Percentiles rank a stretch among this genome's conserved stretches.
Evolutionary conservation across 805 yeast species (phyloP).

Genomic region (Saturnispora zaruensis): DNA sequence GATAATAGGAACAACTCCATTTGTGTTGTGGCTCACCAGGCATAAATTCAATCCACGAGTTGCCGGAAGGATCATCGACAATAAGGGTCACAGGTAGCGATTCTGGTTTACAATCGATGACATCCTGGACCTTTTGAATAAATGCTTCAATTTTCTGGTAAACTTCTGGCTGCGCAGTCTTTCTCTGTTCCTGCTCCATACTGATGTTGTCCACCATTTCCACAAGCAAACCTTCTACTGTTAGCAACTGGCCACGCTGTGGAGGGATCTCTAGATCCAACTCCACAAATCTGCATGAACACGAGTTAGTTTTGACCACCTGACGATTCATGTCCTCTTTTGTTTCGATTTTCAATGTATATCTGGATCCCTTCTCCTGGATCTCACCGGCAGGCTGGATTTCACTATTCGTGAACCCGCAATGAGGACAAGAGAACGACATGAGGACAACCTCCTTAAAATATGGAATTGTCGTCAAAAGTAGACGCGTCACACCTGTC

Average conservation of each 20-base stretch:
- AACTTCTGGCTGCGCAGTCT: slow-evolving; percentile 62
- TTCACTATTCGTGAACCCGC: slow-evolving; percentile 85
- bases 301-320: slow-evolving; percentile 84
- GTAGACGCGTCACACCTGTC: slow-evolving; percentile 72
- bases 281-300: slow-evolving; percentile 70
- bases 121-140: slow-evolving; percentile 48
- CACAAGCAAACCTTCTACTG: slow-evolving; percentile 77
- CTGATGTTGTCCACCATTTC: slow-evolving; percentile 79
- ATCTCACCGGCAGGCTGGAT: slow-evolving; percentile 93
- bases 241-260: slow-evolving; percentile 86
- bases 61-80: slow-evolving; percentile 92
- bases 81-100: slow-evolving; percentile 69
- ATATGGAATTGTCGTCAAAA: slow-evolving; percentile 83
- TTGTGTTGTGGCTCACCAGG: slow-evolving; percentile 86
- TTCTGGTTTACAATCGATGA: slow-evolving; percentile 57
- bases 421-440: slow-evolving; percentile 95
- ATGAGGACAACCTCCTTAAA: slow-evolving; percentile 85
- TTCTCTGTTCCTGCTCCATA: slow-evolving; percentile 75
- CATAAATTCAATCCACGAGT: slow-evolving; percentile 86
- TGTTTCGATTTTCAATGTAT: slow-evolving; percentile 57
- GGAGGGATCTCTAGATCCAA: slow-evolving; percentile 93
- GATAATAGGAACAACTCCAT: slow-evolving; percentile 79
- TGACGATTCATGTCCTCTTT: slow-evolving; percentile 78
- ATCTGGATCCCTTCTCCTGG: slow-evolving; percentile 79
- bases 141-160: slow-evolving; percentile 69